Percentiles rank a stretch among this genome's conserved stretches.
phyloP scores from a whole-genome alignment of 768 basidiomycete genomes.

The Amanita pallidorosea region DNA sequence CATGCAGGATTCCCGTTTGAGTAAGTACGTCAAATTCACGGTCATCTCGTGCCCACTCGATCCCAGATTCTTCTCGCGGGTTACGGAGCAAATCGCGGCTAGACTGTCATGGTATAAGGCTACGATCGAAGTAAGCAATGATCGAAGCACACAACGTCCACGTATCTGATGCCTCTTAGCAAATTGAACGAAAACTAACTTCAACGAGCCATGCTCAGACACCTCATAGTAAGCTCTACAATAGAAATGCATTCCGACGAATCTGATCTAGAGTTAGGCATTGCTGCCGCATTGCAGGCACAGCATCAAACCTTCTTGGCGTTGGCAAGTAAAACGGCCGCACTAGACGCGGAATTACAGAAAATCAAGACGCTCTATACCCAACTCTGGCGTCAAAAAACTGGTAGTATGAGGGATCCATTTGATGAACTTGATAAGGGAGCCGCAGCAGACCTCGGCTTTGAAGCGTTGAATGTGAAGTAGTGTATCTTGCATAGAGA shows the following conservation, averaged over 20 bases:
- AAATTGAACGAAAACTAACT: slow-evolving; percentile 77
- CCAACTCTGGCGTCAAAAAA: slow-evolving; percentile 69
- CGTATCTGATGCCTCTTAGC: slow-evolving; percentile 24
- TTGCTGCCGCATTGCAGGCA: slow-evolving; percentile 66
- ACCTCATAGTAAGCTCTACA: slow-evolving; percentile 50
- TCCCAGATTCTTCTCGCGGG: slow-evolving; percentile 58
- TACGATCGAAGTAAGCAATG: slow-evolving; percentile 56
- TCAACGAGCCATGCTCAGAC: slow-evolving; percentile 57
- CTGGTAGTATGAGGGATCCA: slow-evolving; percentile 76
- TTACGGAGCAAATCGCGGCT: slow-evolving; percentile 63
- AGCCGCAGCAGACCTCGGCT: slow-evolving; percentile 23
- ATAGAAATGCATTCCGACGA: slow-evolving; percentile 3
- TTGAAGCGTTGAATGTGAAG: slow-evolving; percentile 31
- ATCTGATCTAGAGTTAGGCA: slow-evolving; percentile 32
- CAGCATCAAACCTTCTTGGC: slow-evolving; percentile 72
- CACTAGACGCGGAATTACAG: slow-evolving; percentile 63
- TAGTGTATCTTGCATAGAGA: slow-evolving; percentile 9
- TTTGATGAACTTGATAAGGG: slow-evolving; percentile 42
- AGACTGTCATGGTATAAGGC: slow-evolving; percentile 69
- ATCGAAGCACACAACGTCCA: background rate
- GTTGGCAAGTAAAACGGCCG: slow-evolving; percentile 67
- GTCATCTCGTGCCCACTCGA: slow-evolving; percentile 1
- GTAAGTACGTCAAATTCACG: slow-evolving; percentile 28
- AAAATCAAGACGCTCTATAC: slow-evolving; percentile 68
- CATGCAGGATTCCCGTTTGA: slow-evolving; percentile 77